Base-by-base conservation (phyloP, 1,284 basidiomycete species). In the Amylostereum chailletii region DNA sequence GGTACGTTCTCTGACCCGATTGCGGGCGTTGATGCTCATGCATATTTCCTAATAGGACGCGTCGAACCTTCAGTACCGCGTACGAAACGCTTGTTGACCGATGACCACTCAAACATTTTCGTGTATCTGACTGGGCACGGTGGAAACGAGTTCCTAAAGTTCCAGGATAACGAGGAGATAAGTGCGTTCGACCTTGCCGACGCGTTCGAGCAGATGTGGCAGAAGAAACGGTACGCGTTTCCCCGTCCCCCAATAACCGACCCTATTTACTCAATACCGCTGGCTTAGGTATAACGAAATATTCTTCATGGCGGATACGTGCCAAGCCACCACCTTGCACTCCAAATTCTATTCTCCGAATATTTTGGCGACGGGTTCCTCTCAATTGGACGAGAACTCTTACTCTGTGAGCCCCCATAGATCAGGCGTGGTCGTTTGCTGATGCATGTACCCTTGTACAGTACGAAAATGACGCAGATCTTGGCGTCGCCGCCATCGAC, bases 51-150 rank as follows among this genome's bases (percentile, higher is more conserved):
- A 30, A 36, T 50, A 88, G 87, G 83, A 11, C 79, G 93, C 46
- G 80, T 82, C 60, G 86, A 79, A 46, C 76, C 74, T 29, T 86
- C 77, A 9, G 81, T 94, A 1, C 94, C 96, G 0, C 83, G 90
- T 2, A 91, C 87, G 0, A 99, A 99, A 64, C 84, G 95, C 7
- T 76, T 99, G 1, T 74, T 97, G 31, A 87, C 88, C 0, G 94
- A 99, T 59, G 85, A 92, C 48, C 74, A 84, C n/a, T 94, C 90
- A 5, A 99, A 99, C 62, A 77, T 99, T 51, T 96, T 99, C 62
- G 81, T 99, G 29, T 99, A 96, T 68, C 90, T 99, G 89, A 96
- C 96, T 0, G 96, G 95, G 0, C 95, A 99, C 59, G 95, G 96
- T 3, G 95, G 95, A 0, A 90, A 96, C 60, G 95, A 97, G 66